Evolutionary conservation across 345 rosid species (phyloP).

Genomic region (Murraya paniculata): DNA sequence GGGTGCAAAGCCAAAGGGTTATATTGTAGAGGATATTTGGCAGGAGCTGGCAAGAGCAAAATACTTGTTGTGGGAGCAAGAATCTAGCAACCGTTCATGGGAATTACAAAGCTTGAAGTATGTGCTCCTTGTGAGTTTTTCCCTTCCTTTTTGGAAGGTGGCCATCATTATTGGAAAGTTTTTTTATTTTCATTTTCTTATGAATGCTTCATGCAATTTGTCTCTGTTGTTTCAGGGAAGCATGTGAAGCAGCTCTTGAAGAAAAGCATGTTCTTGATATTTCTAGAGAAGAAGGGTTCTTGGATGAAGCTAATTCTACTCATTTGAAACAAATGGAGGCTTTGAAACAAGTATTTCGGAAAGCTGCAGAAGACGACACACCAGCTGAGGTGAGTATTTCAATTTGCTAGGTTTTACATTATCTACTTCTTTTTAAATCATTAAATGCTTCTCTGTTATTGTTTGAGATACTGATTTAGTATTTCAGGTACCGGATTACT

Average conservation of each 20-base stretch:
- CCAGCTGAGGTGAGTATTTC: conserved; percentile 53
- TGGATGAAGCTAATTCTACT: conserved; percentile 37
- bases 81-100: conserved; percentile 64
- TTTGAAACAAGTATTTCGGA: conserved; percentile 55
- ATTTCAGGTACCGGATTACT: conserved; percentile 83
- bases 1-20: conserved; percentile 57
- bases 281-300: conserved; percentile 51
- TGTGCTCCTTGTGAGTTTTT: conserved; percentile 41
- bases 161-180: not conserved
- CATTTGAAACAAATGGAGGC: conserved; percentile 46
- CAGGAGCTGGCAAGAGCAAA: conserved; percentile 85
- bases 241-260: conserved; percentile 73
- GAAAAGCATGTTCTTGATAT: conserved; percentile 52
- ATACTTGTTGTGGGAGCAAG: conserved; percentile 74
- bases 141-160: not conserved
- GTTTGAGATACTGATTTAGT: not conserved
- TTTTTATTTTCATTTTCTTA: not conserved
- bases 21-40: conserved; percentile 89
- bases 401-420: not conserved
- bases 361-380: conserved; percentile 63
- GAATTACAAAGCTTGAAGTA: conserved; percentile 83
- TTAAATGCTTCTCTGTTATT: not conserved
- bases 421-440: not conserved
- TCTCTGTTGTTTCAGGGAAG: conserved; percentile 51
- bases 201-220: conserved; percentile 13